These are phyloP conservation scores for Fraxinus latifolia DNA, from an alignment of 305 asterid genomes.

Conservation along the genomic window DNA sequence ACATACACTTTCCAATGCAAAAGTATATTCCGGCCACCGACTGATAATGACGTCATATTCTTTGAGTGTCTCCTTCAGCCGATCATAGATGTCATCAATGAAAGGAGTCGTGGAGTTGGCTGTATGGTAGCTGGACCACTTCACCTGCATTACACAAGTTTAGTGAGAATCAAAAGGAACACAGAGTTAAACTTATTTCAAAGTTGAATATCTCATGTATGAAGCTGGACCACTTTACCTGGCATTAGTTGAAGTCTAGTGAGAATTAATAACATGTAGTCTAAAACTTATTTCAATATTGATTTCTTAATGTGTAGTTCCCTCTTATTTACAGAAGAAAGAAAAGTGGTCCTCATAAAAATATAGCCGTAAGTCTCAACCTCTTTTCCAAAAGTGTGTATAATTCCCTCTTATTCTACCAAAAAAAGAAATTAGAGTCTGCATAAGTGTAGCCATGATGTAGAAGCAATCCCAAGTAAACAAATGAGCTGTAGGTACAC, in stretches of 20 bases:
- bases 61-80: conserved; percentile 64
- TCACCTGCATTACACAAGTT: conserved; percentile 46
- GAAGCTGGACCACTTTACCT: background rate
- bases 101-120: conserved; percentile 64
- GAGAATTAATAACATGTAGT: background rate
- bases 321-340: background rate
- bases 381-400: background rate
- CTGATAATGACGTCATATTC: conserved; percentile 77
- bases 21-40: conserved; percentile 92
- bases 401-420: background rate
- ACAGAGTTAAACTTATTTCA: background rate
- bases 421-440: background rate
- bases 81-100: conserved; percentile 67
- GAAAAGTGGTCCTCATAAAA: background rate
- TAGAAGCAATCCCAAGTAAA: background rate
- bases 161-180: conserved; percentile 22
- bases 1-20: conserved; percentile 71
- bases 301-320: background rate
- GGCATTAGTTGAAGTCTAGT: background rate
- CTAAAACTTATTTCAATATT: background rate
- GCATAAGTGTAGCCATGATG: background rate
- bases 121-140: conserved; percentile 49
- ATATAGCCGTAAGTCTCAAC: background rate
- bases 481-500: background rate
- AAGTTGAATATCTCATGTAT: background rate